Base-by-base conservation (phyloP, 306 rosid species). In the Casuarina cunninghamiana region DNA sequence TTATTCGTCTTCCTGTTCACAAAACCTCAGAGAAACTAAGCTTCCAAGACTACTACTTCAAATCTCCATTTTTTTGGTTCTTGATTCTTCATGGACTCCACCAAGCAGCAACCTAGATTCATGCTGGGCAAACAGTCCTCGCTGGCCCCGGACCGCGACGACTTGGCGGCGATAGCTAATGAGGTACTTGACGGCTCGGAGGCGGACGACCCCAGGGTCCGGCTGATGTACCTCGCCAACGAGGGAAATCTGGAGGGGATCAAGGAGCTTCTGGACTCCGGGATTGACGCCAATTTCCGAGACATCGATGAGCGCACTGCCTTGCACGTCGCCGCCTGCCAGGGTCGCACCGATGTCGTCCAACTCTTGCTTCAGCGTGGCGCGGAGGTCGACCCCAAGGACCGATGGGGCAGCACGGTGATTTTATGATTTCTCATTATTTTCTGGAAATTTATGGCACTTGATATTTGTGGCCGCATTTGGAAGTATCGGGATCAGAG, bases 401-500 rank as follows among this genome's bases (percentile, higher is more conserved):
- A 95, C 77, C 89, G 97, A 16, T 95, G 98, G 98, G 95, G 97
- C 16, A 95, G 98, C 85, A 83, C 96, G 71, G 98, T 94, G 87
- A 86, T 38, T 38, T 75, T 72, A 1, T 42, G 38, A 15, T n/a
- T 57, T 53, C 0, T 26, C 0, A 13, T 1, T 2, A 1, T 46
- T 67, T 21, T n/a, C 0, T 5, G 8, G 49, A 45, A 6, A 5
- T 45, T 10, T 1, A 26, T 26, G 1, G 32, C 32, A 26, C 1
- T 26, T 26, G 32, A 26, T 26, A 26, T 26, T 26, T 26, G 32
- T 26, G 32, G 32, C 32, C 32, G 32, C 32, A 26, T 26, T 26
- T 26, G 32, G 32, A 26, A 26, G 32, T 26, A 26, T 26, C 32
- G 32, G 32, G 32, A 26, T 26, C 32, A 26, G 32, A 26, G 32